Conservation (phyloP, 495 filamentous ascomycete genomes). For the Neurospora pannonica region DNA sequence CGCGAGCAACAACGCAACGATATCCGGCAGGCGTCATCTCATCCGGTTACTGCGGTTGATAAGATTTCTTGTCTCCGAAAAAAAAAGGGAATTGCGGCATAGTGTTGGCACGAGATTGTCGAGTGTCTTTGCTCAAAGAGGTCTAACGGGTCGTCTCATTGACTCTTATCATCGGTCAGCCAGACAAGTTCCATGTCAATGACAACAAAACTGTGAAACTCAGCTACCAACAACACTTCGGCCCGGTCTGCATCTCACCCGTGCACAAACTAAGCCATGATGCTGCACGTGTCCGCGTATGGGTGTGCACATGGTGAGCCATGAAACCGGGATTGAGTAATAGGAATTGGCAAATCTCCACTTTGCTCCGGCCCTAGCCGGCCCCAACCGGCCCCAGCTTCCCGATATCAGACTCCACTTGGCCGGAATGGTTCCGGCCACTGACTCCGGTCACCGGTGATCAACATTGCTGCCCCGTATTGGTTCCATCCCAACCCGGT, state of each 20-base stretch:
- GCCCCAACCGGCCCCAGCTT: constrained; percentile 20
- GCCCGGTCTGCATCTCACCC: neutral
- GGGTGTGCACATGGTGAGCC: neutral
- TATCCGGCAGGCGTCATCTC: neutral
- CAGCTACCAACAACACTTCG: neutral
- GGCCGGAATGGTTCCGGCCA: constrained; percentile 27
- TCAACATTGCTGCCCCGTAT: neutral
- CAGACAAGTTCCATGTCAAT: neutral
- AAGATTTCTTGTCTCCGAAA: neutral
- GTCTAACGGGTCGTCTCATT: neutral
- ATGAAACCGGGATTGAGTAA: constrained; percentile 13
- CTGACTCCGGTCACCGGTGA: constrained; percentile 3
- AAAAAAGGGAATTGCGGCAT: neutral
- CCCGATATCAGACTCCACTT: constrained; percentile 3
- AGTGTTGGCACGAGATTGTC: neutral
- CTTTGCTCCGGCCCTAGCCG: constrained; percentile 26
- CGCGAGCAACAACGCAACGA: neutral
- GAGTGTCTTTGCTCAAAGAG: neutral
- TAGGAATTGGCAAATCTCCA: constrained; percentile 10
- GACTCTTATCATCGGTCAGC: neutral
- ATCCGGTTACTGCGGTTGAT: neutral
- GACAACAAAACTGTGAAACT: neutral
- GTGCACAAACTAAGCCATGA: neutral
- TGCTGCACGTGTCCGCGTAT: neutral
- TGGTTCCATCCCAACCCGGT: neutral